These are phyloP conservation scores for Tetrahymena borealis DNA, from an alignment of 73 alveolate species.

Conservation along the genomic window DNA sequence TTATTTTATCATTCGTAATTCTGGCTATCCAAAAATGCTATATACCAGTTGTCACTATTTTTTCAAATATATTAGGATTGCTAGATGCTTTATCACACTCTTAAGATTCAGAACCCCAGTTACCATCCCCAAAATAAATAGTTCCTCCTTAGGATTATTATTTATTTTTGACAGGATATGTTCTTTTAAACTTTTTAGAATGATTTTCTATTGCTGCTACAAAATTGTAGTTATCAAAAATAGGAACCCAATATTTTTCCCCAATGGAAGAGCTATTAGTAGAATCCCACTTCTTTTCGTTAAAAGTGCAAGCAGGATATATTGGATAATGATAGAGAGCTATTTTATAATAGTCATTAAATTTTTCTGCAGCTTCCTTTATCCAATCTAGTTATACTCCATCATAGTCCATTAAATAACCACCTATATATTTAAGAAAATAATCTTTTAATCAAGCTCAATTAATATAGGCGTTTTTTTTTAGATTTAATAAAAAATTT, in stretches of 20 bases:
- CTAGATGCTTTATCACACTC: background rate
- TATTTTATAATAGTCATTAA: background rate
- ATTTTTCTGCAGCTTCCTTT: background rate
- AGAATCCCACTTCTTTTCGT: slow-evolving; percentile 1
- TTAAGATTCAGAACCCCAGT: slow-evolving; percentile 14
- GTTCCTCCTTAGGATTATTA: slow-evolving; percentile 36
- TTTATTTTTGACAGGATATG: slow-evolving; percentile 33
- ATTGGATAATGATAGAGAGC: slow-evolving; percentile 55
- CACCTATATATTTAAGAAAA: slow-evolving; percentile 24
- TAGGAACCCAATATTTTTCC: slow-evolving; percentile 45
- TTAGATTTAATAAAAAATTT: background rate
- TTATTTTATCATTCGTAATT: background rate
- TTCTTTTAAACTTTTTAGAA: slow-evolving; percentile 48
- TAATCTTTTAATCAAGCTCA: too few species aligned
- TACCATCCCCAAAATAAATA: slow-evolving; percentile 57
- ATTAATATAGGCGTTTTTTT: background rate
- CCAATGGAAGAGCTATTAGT: background rate
- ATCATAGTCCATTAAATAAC: slow-evolving; percentile 21
- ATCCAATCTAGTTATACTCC: slow-evolving; percentile 47
- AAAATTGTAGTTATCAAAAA: slow-evolving; percentile 41
- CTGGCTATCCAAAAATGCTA: background rate
- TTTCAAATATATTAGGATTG: background rate
- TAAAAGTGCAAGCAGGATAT: slow-evolving; percentile 37
- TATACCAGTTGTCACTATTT: background rate
- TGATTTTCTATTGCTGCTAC: slow-evolving; percentile 53